A percentile compares a stretch with the other conserved stretches of the same genome.
Conservation (phyloP, 768 basidiomycete species). For the Lyophyllum atratum region DNA sequence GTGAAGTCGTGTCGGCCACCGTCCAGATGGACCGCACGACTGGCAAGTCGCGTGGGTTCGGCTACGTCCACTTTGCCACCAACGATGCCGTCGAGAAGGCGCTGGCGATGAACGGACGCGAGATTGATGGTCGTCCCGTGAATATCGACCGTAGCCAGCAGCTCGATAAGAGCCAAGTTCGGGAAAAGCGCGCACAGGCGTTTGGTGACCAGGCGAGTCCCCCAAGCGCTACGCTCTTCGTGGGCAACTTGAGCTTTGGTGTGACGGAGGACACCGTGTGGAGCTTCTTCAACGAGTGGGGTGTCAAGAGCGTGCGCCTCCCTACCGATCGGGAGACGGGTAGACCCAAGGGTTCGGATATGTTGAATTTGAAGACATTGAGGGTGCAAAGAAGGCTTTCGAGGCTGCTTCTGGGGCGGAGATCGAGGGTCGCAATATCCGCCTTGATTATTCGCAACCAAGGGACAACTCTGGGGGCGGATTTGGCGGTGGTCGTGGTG, state of each 20-base stretch:
- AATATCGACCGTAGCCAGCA: conserved; percentile 82
- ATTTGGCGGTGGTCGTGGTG: conserved; percentile 40
- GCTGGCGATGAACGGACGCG: conserved; percentile 75
- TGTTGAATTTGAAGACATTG: conserved; percentile 87
- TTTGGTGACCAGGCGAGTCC: conserved; percentile 72
- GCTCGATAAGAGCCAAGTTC: conserved; percentile 52
- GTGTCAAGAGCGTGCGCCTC: conserved; percentile 84
- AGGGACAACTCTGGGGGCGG: conserved; percentile 50
- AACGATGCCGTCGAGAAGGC: conserved; percentile 79
- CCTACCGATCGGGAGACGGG: conserved; percentile 94
- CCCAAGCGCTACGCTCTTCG: conserved; percentile 80
- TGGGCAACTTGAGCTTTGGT: conserved; percentile 86
- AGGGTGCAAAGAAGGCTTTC: conserved; percentile 79
- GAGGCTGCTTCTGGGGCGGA: conserved; percentile 69
- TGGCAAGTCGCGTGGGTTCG: conserved; percentile 84
- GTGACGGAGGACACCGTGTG: conserved; percentile 84
- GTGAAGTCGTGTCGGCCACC: conserved; percentile 87
- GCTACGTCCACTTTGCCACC: conserved; percentile 77
- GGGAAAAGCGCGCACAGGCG: conserved; percentile 71
- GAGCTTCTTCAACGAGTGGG: conserved; percentile 88
- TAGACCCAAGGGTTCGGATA: conserved; percentile 92
- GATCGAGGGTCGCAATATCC: conserved; percentile 77
- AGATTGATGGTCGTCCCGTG: conserved; percentile 90
- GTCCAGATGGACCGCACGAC: conserved; percentile 84
- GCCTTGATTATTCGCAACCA: conserved; percentile 88